A percentile compares a stretch with the other conserved stretches of the same genome.
Conservation (phyloP, 139 green algal species). For the Dunaliella primolecta region DNA sequence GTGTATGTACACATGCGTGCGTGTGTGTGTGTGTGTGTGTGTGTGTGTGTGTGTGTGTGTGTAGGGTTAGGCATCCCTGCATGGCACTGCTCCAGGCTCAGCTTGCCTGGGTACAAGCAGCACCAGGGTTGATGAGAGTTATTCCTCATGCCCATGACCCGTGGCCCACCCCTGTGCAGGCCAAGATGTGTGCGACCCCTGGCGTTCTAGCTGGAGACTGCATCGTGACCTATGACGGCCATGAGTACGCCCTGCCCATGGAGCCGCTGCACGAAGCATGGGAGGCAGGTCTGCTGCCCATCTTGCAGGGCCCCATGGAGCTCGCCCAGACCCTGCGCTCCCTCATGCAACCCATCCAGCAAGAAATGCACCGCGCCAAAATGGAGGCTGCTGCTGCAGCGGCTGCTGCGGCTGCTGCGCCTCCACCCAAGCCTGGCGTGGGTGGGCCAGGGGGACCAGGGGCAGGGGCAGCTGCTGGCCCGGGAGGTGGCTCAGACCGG, state of each 20-base stretch:
- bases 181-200: not conserved
- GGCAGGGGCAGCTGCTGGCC: not conserved
- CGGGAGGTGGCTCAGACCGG: not conserved
- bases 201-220: conserved; percentile 15
- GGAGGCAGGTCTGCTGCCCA: conserved; percentile 26
- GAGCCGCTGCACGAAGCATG: conserved; percentile 28
- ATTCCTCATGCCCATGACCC: not conserved
- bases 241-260: conserved; percentile 26
- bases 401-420: not conserved
- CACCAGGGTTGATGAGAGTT: not conserved
- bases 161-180: conserved; percentile 6
- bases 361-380: too few relatives aligned
- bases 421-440: not conserved
- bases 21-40: not conserved
- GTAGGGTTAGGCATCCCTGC: not conserved
- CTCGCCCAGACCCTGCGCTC: conserved; percentile 34
- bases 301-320: conserved; percentile 45
- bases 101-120: too few relatives aligned
- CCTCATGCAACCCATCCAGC: too few relatives aligned
- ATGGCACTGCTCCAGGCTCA: not conserved
- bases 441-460: not conserved
- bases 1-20: not conserved
- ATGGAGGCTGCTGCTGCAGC: conserved; percentile 11
- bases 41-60: not conserved
- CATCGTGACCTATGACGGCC: conserved; percentile 17